Percentiles rank a stretch among this genome's conserved stretches.
Conservation (phyloP, 1,284 basidiomycete genomes). For the Pseudozyma thailandica region DNA sequence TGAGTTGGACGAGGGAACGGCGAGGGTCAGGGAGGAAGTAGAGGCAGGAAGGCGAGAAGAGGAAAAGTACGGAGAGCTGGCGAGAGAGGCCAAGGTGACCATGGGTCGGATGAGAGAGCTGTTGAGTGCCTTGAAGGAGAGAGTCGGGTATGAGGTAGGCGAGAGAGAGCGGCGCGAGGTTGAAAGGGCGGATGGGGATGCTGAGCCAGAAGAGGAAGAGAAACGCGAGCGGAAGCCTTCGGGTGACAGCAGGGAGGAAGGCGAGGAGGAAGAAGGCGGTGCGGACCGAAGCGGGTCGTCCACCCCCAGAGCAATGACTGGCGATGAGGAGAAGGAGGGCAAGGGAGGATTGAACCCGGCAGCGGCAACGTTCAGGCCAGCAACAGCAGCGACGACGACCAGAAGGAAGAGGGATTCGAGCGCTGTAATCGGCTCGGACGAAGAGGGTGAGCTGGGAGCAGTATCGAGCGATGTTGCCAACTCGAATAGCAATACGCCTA, state of each 20-base stretch:
- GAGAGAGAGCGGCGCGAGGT: constrained; percentile 54
- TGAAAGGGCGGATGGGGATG: constrained; percentile 44
- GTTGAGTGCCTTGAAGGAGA: constrained; percentile 27
- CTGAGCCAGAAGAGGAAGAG: constrained; percentile 1
- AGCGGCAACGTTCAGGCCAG: constrained; percentile 24
- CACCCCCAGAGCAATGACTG: constrained; percentile 3
- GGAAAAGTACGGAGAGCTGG: constrained; percentile 37
- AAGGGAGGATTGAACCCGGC: constrained; percentile 15
- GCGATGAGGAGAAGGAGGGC: background rate
- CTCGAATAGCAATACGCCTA: constrained; percentile 43
- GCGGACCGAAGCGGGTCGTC: constrained; percentile 16
- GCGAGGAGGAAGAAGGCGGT: constrained; percentile 23
- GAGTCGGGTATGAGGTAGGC: constrained; percentile 51
- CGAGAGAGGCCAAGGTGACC: constrained; percentile 12
- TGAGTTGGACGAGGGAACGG: constrained; percentile 41
- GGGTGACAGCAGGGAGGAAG: constrained; percentile 31
- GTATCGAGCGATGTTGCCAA: background rate
- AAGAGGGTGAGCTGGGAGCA: constrained; percentile 38
- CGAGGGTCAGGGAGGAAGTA: constrained; percentile 23
- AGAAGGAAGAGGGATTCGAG: constrained; percentile 35
- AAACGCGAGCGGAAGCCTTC: background rate
- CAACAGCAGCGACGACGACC: constrained; percentile 1
- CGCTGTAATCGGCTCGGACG: constrained; percentile 32
- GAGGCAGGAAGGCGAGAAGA: constrained; percentile 27
- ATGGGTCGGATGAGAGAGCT: constrained; percentile 19